These are phyloP conservation scores for Penicillium frequentans DNA, from an alignment of 2,329 filamentous ascomycete genomes.

Conservation along the genomic window DNA sequence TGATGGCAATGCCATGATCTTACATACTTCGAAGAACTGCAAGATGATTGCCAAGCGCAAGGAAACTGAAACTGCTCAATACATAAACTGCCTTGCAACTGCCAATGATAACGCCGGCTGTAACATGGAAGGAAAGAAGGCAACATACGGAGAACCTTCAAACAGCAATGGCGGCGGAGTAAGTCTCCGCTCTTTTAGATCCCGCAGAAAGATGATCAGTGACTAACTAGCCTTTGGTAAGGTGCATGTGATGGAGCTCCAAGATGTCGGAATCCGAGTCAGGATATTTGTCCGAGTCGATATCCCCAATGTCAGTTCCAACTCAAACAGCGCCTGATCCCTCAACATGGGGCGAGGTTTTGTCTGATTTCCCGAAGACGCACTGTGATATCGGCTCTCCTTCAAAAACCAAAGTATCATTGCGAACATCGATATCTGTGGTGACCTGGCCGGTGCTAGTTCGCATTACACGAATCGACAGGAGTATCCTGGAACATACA, in stretches of 20 bases:
- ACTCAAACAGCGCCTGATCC: conserved; percentile 55
- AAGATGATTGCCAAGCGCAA: conserved; percentile 48
- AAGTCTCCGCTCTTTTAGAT: conserved; percentile 9
- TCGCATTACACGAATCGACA: no score
- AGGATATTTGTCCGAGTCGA: conserved; percentile 26
- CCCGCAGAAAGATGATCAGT: neutral
- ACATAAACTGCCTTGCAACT: no score
- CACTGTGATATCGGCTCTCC: conserved; percentile 60
- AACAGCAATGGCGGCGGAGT: conserved; percentile 59
- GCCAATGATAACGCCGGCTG: conserved; percentile 55
- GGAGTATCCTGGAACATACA: no score
- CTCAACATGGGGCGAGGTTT: conserved; percentile 61
- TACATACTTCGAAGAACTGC: conserved; percentile 59
- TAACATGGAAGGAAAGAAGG: conserved; percentile 47
- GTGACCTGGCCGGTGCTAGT: conserved; percentile 45
- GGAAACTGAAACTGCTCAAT: conserved; percentile 47
- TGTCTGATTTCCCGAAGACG: conserved; percentile 66
- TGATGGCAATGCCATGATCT: conserved; percentile 59
- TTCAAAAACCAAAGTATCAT: conserved; percentile 65
- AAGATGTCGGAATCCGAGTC: conserved; percentile 35
- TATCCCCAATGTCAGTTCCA: conserved; percentile 48
- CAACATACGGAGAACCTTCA: conserved; percentile 50
- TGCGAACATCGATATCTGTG: conserved; percentile 66
- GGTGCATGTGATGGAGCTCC: conserved; percentile 64
- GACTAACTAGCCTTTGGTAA: conserved; percentile 8